phyloP scores from a whole-genome alignment of 208 protist genomes.

The Trypanosoma lewisi region DNA sequence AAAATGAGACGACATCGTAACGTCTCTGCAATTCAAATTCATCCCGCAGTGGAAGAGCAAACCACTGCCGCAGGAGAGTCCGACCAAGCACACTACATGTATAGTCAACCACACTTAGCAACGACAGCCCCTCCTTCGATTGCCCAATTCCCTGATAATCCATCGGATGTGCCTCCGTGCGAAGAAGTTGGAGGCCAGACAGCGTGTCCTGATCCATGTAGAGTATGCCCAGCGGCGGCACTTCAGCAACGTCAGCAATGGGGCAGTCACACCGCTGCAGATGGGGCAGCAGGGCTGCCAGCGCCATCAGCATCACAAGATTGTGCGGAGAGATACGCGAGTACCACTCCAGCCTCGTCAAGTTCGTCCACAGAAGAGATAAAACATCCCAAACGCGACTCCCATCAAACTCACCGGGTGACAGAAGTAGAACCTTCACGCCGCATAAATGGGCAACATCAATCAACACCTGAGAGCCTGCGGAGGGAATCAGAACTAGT shows the following conservation, averaged over 20 bases:
- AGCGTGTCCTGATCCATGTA: constrained; percentile 56
- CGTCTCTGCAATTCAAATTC: constrained; percentile 50
- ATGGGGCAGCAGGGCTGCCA: constrained; percentile 70
- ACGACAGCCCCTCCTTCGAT: constrained; percentile 79
- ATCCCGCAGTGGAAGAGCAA: constrained; percentile 56
- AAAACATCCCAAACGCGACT: constrained; percentile 20
- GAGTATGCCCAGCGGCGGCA: constrained; percentile 44
- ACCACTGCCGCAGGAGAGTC: constrained; percentile 77
- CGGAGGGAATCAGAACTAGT: constrained; percentile 20
- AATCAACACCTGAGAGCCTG: constrained; percentile 22
- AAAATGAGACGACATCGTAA: constrained; percentile 66
- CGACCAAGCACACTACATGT: constrained; percentile 48
- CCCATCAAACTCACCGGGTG: constrained; percentile 21
- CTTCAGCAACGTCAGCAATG: constrained; percentile 72
- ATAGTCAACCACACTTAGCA: constrained; percentile 63
- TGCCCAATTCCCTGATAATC: constrained; percentile 66
- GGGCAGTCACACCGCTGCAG: constrained; percentile 35
- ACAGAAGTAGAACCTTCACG: constrained; percentile 11
- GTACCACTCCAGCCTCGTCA: constrained; percentile 31
- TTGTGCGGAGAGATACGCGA: constrained; percentile 48
- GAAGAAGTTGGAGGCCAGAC: constrained; percentile 64
- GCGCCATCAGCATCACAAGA: constrained; percentile 65
- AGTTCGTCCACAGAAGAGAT: constrained; percentile 43
- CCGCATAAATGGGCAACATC: constrained; percentile 26
- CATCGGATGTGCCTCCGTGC: constrained; percentile 76